A percentile compares a stretch with the other conserved stretches of the same genome.
These are phyloP conservation scores for Mycena maculata DNA, from an alignment of 768 basidiomycete genomes.

Conservation along the genomic window DNA sequence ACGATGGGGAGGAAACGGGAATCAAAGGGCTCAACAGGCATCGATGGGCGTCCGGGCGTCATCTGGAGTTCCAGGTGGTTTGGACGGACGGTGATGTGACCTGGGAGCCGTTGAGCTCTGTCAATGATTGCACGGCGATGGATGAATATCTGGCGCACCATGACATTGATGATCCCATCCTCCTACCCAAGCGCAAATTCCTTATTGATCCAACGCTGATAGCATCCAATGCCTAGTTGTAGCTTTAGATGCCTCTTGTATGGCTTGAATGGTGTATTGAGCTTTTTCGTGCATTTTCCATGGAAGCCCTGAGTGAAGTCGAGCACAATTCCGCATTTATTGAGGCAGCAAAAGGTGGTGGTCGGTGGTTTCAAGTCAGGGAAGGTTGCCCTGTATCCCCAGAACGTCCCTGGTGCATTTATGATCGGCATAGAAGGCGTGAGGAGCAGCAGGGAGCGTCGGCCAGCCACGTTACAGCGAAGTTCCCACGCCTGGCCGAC, in stretches of 20 bases:
- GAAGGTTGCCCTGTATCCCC: no score
- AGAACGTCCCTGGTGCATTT: no score
- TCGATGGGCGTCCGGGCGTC: not conserved
- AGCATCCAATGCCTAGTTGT: constrained; percentile 10
- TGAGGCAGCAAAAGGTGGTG: no score
- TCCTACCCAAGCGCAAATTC: constrained; percentile 17
- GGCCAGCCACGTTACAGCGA: not conserved
- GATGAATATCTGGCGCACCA: no score
- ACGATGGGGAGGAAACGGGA: not conserved
- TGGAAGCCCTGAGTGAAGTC: no score
- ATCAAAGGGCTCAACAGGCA: not conserved
- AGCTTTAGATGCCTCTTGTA: not conserved
- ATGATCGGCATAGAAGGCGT: not conserved
- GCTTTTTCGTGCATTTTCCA: not conserved
- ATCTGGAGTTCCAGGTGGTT: constrained; percentile 16
- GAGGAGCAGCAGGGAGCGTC: not conserved
- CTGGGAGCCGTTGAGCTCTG: no score
- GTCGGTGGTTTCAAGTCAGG: no score
- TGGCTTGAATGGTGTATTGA: not conserved
- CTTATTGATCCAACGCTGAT: constrained; percentile 7
- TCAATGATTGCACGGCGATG: no score
- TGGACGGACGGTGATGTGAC: no score
- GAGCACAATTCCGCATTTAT: no score
- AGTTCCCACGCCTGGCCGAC: constrained; percentile 8
- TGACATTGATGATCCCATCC: constrained; percentile 9